Conservation (phyloP, 2,329 filamentous ascomycete genomes). For the Xenosphaeropsis pyriputrescens region DNA sequence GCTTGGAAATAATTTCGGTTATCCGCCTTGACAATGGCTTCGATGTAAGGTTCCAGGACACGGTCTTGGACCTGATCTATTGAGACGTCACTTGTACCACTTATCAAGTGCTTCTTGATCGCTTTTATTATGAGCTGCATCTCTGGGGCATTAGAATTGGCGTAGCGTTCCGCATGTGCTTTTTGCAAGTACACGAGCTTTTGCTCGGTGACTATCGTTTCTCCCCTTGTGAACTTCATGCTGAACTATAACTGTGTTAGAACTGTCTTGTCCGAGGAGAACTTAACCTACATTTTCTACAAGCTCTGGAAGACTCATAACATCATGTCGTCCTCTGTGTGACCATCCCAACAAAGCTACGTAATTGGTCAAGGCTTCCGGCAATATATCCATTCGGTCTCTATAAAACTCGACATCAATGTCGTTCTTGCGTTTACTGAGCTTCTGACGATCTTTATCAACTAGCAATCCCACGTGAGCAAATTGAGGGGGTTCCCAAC, state of each 20-base stretch:
- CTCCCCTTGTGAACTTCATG: conserved; percentile 80
- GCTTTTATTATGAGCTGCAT: conserved; percentile 14
- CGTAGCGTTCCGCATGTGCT: conserved; percentile 31
- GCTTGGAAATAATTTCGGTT: conserved; percentile 41
- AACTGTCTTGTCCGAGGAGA: background rate
- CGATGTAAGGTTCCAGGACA: conserved; percentile 24
- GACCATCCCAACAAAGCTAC: conserved; percentile 77
- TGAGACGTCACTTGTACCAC: no score
- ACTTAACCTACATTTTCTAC: conserved; percentile 41
- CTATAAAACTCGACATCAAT: conserved; percentile 43
- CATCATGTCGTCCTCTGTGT: conserved; percentile 49
- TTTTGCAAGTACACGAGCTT: conserved; percentile 74
- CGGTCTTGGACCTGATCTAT: no score
- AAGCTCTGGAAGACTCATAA: conserved; percentile 58
- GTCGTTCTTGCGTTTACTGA: conserved; percentile 71
- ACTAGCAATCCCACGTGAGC: conserved; percentile 69
- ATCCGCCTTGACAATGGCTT: conserved; percentile 34
- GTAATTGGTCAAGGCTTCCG: conserved; percentile 63
- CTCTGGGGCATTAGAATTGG: conserved; percentile 4
- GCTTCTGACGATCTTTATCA: conserved; percentile 53
- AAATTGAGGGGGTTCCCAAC: conserved; percentile 60
- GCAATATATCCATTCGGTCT: conserved; percentile 40
- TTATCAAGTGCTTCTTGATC: conserved; percentile 1
- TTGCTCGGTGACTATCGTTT: conserved; percentile 65
- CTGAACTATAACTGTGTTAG: conserved; percentile 40